Percentiles rank a stretch among this genome's conserved stretches.
These are phyloP conservation scores for Debaryomyces fabryi DNA, from an alignment of 1,139 yeast species.

Conservation along the genomic window DNA sequence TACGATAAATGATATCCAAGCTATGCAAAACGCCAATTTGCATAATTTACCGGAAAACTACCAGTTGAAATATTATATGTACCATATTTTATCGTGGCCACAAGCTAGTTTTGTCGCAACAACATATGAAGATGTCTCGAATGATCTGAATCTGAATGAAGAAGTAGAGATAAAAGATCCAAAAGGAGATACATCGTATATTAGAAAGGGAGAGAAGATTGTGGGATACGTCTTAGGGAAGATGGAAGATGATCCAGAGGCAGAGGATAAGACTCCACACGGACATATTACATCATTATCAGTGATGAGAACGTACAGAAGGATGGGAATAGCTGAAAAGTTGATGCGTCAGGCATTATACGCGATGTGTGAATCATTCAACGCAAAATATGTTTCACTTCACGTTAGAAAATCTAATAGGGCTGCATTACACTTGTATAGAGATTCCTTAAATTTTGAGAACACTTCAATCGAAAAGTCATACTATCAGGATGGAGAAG, in stretches of 20 bases:
- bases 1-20: constrained; percentile 81
- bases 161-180: constrained; percentile 38
- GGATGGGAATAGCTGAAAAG: constrained; percentile 94
- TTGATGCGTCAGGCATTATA: constrained; percentile 84
- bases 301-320: constrained; percentile 92
- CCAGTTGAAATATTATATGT: constrained; percentile 87
- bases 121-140: constrained; percentile 51
- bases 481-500: constrained; percentile 97
- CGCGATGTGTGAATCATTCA: constrained; percentile 80
- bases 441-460: constrained; percentile 82
- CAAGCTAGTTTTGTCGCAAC: constrained; percentile 97
- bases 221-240: constrained; percentile 95
- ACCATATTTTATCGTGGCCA: constrained; percentile 96
- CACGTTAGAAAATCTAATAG: constrained; percentile 93
- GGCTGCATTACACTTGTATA: constrained; percentile 91
- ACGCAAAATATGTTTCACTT: constrained; percentile 81
- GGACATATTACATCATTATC: constrained; percentile 95
- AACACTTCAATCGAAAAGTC: constrained; percentile 80
- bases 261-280: constrained; percentile 72
- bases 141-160: constrained; percentile 31
- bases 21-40: constrained; percentile 94
- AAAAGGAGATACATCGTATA: constrained; percentile 59
- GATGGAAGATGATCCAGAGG: constrained; percentile 92
- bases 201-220: constrained; percentile 69
- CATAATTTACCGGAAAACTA: constrained; percentile 95